phyloP scores from a whole-genome alignment of 176 grass and related monocot genomes.

The Raddia distichophylla region DNA sequence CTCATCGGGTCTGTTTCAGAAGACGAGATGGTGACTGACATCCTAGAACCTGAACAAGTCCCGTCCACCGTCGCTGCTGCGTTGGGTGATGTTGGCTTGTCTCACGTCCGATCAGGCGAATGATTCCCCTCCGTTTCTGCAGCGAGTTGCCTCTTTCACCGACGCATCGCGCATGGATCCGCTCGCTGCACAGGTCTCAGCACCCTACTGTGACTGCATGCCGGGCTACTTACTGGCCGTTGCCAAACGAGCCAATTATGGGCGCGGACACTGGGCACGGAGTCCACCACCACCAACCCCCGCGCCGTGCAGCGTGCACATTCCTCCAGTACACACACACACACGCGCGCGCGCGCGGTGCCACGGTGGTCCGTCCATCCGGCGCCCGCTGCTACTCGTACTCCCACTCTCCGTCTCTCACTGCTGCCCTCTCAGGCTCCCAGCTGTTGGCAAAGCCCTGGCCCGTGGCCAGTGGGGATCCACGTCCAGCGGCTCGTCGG shows the following conservation, averaged over 20 bases:
- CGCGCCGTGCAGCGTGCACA: conserved; percentile 24
- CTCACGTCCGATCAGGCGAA: neutral
- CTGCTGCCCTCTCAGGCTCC: too few species aligned
- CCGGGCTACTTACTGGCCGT: conserved; percentile 37
- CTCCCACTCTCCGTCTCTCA: too few species aligned
- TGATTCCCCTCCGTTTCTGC: neutral
- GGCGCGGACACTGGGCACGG: neutral
- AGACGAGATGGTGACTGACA: conserved; percentile 10
- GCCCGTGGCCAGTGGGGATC: conserved; percentile 6
- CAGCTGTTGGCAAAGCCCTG: conserved; percentile 38
- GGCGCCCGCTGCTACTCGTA: neutral
- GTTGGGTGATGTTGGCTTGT: neutral
- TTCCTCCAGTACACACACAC: conserved; percentile 29
- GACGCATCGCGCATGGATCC: neutral
- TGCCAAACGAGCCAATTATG: conserved; percentile 13
- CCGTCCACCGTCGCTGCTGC: neutral
- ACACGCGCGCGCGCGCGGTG: too few species aligned
- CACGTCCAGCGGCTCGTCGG: conserved; percentile 30
- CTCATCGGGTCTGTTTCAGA: neutral
- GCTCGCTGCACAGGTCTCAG: conserved; percentile 10
- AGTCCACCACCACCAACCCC: neutral
- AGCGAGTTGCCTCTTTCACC: conserved; percentile 25
- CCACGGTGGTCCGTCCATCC: neutral
- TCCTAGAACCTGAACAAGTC: neutral
- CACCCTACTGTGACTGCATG: neutral